phyloP scores from a whole-genome alignment of 1,284 basidiomycete species.

The Porogramme epimiltina region DNA sequence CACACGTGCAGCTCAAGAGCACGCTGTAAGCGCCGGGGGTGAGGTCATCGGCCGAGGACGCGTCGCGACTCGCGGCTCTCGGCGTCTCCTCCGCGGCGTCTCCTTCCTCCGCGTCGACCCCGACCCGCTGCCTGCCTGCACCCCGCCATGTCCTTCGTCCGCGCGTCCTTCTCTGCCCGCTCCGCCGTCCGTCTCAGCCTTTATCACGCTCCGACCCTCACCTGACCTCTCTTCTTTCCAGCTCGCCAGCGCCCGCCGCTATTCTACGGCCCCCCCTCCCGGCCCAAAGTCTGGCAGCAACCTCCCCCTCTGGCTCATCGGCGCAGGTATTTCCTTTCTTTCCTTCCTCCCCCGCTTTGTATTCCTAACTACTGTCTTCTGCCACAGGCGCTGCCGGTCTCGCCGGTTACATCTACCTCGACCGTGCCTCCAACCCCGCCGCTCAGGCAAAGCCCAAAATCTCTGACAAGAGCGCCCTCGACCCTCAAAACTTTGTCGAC shows the following conservation, averaged over 20 bases:
- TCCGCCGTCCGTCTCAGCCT: slow-evolving; percentile 25
- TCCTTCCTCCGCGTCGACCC: no score
- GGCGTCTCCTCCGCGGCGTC: no score
- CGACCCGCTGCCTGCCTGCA: not conserved
- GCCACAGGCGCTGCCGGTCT: slow-evolving; percentile 46
- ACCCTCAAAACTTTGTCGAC: slow-evolving; percentile 74
- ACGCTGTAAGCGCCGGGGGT: no score
- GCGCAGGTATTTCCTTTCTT: slow-evolving; percentile 10
- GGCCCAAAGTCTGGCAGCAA: slow-evolving; percentile 51
- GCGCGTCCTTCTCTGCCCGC: slow-evolving; percentile 28
- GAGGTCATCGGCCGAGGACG: no score
- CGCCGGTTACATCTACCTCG: slow-evolving; percentile 53
- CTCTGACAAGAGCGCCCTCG: slow-evolving; percentile 64
- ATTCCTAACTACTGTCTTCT: not conserved
- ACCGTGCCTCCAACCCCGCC: slow-evolving; percentile 20
- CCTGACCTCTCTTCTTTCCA: slow-evolving; percentile 10
- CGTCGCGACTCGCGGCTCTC: no score
- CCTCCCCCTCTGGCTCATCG: slow-evolving; percentile 48
- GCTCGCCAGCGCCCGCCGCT: slow-evolving; percentile 35
- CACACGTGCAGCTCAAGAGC: no score
- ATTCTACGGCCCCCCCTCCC: slow-evolving; percentile 48
- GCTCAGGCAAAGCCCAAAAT: slow-evolving; percentile 32
- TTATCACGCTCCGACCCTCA: not conserved
- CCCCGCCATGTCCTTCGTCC: slow-evolving; percentile 31
- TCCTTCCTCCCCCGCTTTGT: no score